Conservation (phyloP, 306 rosid species). For the Vigna nakashimae region DNA sequence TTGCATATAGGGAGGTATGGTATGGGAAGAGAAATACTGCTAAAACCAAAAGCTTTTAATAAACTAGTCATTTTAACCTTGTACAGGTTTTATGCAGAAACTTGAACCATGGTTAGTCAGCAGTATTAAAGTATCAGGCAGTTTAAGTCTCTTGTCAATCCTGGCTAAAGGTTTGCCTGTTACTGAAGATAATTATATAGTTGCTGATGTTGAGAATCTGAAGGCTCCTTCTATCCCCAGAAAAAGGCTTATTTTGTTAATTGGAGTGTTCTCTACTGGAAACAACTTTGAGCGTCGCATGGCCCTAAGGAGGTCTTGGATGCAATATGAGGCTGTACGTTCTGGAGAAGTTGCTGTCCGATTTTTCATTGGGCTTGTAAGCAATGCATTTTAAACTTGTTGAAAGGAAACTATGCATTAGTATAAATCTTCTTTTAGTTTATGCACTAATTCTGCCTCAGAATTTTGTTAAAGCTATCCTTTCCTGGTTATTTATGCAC, state of each 20-base stretch:
- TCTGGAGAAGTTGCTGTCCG: conserved; percentile 87
- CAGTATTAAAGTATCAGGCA: conserved; percentile 69
- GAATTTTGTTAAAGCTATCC: conserved; percentile 27
- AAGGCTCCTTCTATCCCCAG: conserved; percentile 70
- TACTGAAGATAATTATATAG: conserved; percentile 78
- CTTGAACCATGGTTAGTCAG: conserved; percentile 91
- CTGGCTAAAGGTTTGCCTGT: conserved; percentile 94
- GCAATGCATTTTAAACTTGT: conserved; percentile 45
- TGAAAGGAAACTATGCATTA: conserved; percentile 27
- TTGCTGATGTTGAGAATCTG: conserved; percentile 66
- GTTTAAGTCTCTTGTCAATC: conserved; percentile 71
- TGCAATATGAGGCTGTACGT: conserved; percentile 84
- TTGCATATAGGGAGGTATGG: conserved; percentile 95
- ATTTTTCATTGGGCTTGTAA: conserved; percentile 97
- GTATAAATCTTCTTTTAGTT: conserved; percentile 26
- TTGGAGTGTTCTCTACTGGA: conserved; percentile 92
- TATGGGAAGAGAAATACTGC: conserved; percentile 46
- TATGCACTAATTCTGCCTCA: conserved; percentile 29
- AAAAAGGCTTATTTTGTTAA: conserved; percentile 73
- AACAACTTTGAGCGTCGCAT: conserved; percentile 93
- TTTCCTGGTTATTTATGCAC: conserved; percentile 12
- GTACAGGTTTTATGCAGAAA: conserved; percentile 65
- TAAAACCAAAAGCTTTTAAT: conserved; percentile 25
- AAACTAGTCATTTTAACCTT: conserved; percentile 42
- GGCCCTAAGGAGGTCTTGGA: conserved; percentile 98